These are phyloP conservation scores for Paramecium primaurelia DNA, from an alignment of 73 alveolate species.

Conservation along the genomic window DNA sequence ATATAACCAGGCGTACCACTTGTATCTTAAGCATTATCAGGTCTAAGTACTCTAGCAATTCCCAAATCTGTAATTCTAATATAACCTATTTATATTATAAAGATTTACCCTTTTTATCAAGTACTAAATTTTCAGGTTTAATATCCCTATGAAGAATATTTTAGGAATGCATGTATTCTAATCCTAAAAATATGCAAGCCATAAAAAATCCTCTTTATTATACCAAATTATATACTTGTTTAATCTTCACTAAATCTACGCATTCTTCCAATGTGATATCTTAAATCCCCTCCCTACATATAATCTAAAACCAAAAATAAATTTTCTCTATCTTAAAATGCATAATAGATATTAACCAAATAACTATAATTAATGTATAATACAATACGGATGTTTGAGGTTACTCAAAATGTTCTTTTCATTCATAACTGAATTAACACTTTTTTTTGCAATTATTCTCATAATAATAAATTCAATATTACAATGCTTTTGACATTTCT, in stretches of 20 bases:
- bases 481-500: slow-evolving; percentile 66
- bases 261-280: slow-evolving; percentile 81
- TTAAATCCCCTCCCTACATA: slow-evolving; percentile 89
- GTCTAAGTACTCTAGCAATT: slow-evolving; percentile 74
- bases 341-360: slow-evolving; percentile 85
- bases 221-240: slow-evolving; percentile 67
- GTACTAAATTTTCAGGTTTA: slow-evolving; percentile 78
- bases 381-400: slow-evolving; percentile 52
- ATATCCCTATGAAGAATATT: slow-evolving; percentile 76
- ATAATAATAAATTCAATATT: background rate
- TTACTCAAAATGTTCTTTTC: slow-evolving; percentile 37
- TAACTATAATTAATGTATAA: slow-evolving; percentile 23
- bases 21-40: slow-evolving; percentile 79
- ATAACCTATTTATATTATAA: slow-evolving; percentile 21
- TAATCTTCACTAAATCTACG: slow-evolving; percentile 86
- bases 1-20: slow-evolving; percentile 90
- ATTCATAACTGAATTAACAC: slow-evolving; percentile 46
- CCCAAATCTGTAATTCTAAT: slow-evolving; percentile 83
- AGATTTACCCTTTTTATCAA: slow-evolving; percentile 58
- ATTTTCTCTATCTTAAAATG: slow-evolving; percentile 90
- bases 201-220: slow-evolving; percentile 62
- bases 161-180: slow-evolving; percentile 69
- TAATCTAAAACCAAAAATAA: slow-evolving; percentile 82
- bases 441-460: slow-evolving; percentile 50
- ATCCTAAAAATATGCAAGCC: slow-evolving; percentile 70